Percentiles rank a stretch among this genome's conserved stretches.
phyloP scores from a whole-genome alignment of 2,329 filamentous ascomycete species.

The Colletotrichum lentis region DNA sequence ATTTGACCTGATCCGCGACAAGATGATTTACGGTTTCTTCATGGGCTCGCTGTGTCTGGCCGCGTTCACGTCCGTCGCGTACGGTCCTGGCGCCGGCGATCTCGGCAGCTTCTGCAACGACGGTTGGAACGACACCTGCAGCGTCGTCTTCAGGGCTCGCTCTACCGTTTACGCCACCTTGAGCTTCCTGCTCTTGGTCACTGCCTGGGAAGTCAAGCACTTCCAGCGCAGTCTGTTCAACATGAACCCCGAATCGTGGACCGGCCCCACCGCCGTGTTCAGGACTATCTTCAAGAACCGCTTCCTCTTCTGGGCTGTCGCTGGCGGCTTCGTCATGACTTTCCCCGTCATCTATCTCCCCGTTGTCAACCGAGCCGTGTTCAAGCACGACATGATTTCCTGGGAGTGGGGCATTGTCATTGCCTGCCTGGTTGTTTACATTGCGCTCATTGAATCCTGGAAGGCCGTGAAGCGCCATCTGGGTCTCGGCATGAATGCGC shows the following conservation, averaged over 20 bases:
- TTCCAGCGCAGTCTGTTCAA: slow-evolving; percentile 74
- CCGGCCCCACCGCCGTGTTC: slow-evolving; percentile 60
- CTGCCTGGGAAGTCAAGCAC: slow-evolving; percentile 78
- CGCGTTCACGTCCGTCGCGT: slow-evolving; percentile 68
- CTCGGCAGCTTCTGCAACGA: slow-evolving; percentile 69
- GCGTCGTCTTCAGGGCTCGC: slow-evolving; percentile 68
- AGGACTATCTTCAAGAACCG: slow-evolving; percentile 73
- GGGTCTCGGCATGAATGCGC: slow-evolving; percentile 44
- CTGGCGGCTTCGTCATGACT: slow-evolving; percentile 66
- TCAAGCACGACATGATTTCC: slow-evolving; percentile 72
- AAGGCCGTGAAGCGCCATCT: slow-evolving; percentile 70
- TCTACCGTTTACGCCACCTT: slow-evolving; percentile 75
- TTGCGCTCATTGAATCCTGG: slow-evolving; percentile 72
- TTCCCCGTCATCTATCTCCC: slow-evolving; percentile 75
- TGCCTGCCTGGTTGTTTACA: slow-evolving; percentile 65
- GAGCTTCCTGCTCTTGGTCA: slow-evolving; percentile 72
- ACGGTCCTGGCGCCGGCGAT: slow-evolving; percentile 57
- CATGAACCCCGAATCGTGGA: slow-evolving; percentile 65
- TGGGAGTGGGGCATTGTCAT: slow-evolving; percentile 79
- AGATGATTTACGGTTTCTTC: slow-evolving; percentile 70
- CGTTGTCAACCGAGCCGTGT: slow-evolving; percentile 70
- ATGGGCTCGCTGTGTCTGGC: slow-evolving; percentile 70
- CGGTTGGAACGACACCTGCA: slow-evolving; percentile 58
- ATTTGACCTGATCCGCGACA: slow-evolving; percentile 70
- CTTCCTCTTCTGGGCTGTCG: slow-evolving; percentile 71